Conservation (phyloP, 768 basidiomycete species). For the Mycena sanguinolenta region DNA sequence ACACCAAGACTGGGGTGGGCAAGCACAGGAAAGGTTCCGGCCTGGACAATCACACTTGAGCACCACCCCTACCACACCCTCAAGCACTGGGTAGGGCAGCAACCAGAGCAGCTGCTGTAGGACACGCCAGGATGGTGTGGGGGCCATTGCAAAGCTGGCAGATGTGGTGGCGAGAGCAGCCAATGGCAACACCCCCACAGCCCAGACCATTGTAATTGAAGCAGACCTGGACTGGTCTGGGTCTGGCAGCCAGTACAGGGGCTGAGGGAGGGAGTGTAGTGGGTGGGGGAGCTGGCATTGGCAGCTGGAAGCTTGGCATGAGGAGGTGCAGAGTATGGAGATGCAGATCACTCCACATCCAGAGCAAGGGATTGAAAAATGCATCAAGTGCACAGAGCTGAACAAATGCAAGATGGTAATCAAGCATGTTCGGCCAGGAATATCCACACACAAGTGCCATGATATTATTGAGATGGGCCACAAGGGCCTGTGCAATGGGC, state of each 20-base stretch:
- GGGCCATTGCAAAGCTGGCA: background rate
- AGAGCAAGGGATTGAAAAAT: background rate
- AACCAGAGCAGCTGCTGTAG: background rate
- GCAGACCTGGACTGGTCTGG: background rate
- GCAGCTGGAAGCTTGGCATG: background rate
- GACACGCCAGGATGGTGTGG: background rate
- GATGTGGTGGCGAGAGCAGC: background rate
- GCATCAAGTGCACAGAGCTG: background rate
- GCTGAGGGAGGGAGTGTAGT: too few relatives aligned
- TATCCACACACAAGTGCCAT: background rate
- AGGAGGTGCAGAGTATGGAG: conserved; percentile 9
- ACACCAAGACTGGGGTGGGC: background rate
- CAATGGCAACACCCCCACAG: background rate
- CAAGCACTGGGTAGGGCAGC: background rate
- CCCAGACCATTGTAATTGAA: background rate
- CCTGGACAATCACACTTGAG: background rate
- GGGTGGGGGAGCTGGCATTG: background rate
- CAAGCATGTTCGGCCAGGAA: background rate
- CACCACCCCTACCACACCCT: background rate
- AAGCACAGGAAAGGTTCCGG: background rate
- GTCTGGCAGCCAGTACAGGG: background rate
- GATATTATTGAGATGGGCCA: background rate
- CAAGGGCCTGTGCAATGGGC: background rate
- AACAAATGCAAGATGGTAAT: conserved; percentile 13
- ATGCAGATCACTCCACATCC: conserved; percentile 2